Evolutionary conservation across 176 grass and related monocot genomes (phyloP).

Genomic region (Avena insularis): DNA sequence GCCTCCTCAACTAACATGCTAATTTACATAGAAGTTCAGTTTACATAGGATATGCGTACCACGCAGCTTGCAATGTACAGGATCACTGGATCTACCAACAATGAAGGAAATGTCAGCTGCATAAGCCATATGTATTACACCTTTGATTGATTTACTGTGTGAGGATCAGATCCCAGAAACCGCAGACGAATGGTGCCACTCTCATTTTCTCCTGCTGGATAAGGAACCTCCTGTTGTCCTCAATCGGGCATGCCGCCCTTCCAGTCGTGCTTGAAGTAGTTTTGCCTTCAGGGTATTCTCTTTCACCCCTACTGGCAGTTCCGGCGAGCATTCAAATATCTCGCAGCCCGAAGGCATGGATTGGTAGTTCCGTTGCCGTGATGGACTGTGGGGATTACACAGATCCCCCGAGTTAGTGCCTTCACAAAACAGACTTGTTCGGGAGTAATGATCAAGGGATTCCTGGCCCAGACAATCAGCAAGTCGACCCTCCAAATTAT

Average conservation of each 20-base stretch:
- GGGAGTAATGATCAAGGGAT: conserved; percentile 26
- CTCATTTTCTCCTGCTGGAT: conserved; percentile 49
- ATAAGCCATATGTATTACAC: background rate
- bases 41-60: conserved; percentile 15
- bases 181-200: background rate
- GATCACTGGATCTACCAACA: conserved; percentile 17
- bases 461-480: conserved; percentile 11
- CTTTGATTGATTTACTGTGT: background rate
- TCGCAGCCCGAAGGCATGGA: conserved; percentile 10
- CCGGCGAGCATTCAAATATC: conserved; percentile 54
- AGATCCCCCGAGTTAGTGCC: conserved; percentile 41
- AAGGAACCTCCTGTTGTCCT: conserved; percentile 45
- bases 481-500: conserved; percentile 15
- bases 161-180: background rate
- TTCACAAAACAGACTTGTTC: conserved; percentile 38
- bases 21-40: conserved; percentile 39
- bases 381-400: conserved; percentile 1
- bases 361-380: conserved; percentile 37
- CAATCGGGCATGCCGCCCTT: conserved; percentile 79
- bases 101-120: background rate
- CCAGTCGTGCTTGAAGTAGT: conserved; percentile 88
- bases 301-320: conserved; percentile 33
- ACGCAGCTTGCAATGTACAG: conserved; percentile 25
- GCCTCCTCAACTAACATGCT: background rate
- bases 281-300: conserved; percentile 81